phyloP scores from a whole-genome alignment of 176 grass and related monocot species.

The Guadua angustifolia region DNA sequence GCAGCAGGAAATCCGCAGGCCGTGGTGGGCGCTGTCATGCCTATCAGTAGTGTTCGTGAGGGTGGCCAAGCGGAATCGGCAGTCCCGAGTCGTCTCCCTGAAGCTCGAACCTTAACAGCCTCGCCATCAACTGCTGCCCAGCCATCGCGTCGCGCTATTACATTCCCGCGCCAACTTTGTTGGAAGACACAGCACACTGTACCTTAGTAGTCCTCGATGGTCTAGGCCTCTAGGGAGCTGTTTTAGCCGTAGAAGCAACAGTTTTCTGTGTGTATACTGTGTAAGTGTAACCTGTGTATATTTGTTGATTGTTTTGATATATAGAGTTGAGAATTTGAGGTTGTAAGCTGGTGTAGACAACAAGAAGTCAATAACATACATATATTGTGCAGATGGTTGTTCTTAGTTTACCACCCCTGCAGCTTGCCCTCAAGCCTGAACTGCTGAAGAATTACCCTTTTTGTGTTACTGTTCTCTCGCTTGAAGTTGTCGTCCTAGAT shows the following conservation, averaged over 20 bases:
- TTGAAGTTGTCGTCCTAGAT: background rate
- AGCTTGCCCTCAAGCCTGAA: background rate
- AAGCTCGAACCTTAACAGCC: slow-evolving; percentile 70
- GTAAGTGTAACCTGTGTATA: slow-evolving; percentile 7
- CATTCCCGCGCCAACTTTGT: background rate
- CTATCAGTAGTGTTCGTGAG: slow-evolving; percentile 66
- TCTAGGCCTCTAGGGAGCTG: background rate
- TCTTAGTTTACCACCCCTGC: background rate
- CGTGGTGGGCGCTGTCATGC: slow-evolving; percentile 81
- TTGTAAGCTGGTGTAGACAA: slow-evolving; percentile 13
- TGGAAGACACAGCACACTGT: background rate
- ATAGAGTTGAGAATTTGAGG: slow-evolving; percentile 33
- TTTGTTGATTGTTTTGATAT: slow-evolving; percentile 53
- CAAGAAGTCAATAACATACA: slow-evolving; percentile 1
- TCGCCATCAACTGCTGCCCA: background rate
- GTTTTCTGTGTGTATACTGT: background rate
- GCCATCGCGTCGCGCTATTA: background rate
- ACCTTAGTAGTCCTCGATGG: no score
- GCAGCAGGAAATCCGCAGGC: slow-evolving; percentile 84
- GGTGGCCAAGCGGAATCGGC: slow-evolving; percentile 73
- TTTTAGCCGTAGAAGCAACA: background rate
- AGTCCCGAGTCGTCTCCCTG: slow-evolving; percentile 83
- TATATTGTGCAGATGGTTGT: slow-evolving; percentile 14
- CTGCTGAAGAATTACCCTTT: background rate
- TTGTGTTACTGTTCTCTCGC: background rate